These are phyloP conservation scores for Naegleria lovaniensis DNA, from an alignment of 208 protist species.

Conservation along the genomic window DNA sequence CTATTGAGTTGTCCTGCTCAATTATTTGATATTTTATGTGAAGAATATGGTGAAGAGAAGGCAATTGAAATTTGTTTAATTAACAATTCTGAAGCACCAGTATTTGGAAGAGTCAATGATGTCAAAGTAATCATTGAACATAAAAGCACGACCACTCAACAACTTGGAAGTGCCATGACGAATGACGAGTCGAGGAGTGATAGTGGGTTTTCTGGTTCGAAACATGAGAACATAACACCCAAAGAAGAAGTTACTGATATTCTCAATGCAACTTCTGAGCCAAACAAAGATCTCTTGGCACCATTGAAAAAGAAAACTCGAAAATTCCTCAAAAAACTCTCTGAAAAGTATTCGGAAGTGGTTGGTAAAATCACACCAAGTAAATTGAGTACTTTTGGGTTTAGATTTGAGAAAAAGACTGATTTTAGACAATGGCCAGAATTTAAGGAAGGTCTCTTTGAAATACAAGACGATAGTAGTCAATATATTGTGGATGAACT, in stretches of 20 bases:
- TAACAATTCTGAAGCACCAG: neutral
- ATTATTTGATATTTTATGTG: neutral
- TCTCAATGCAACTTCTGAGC: too few species aligned
- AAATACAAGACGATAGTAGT: slow-evolving; percentile 20
- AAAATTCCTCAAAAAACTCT: neutral
- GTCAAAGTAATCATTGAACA: neutral
- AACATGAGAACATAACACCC: too few species aligned
- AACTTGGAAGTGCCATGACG: too few species aligned
- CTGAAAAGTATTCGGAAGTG: neutral
- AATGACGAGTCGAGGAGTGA: too few species aligned
- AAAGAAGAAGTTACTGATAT: too few species aligned
- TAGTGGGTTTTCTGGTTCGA: too few species aligned
- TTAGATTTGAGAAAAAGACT: neutral
- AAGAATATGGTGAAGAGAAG: neutral
- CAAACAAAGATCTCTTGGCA: too few species aligned
- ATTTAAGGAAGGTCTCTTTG: slow-evolving; percentile 16
- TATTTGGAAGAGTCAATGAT: neutral
- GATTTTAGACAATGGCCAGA: neutral
- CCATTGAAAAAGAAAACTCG: neutral
- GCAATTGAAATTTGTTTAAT: neutral
- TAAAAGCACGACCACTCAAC: neutral
- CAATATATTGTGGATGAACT: neutral
- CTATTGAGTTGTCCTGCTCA: neutral
- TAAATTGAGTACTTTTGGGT: neutral
- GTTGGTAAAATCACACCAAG: neutral